Base-by-base conservation (phyloP, 306 rosid species). In the Rubus parviflorus region DNA sequence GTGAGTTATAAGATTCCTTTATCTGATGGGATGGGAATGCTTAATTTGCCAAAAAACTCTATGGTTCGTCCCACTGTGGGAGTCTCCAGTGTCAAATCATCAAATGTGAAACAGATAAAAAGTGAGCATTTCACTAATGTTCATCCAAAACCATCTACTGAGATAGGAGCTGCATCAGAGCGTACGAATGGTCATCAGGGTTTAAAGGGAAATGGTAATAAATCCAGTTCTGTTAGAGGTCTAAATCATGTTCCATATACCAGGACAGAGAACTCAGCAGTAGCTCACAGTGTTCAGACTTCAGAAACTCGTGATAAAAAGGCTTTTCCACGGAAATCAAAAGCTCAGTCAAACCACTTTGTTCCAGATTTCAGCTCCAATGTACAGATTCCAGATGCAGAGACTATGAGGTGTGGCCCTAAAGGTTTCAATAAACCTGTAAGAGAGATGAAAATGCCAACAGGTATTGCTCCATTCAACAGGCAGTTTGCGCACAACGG, bases 31-130 rank as follows among this genome's bases (percentile, higher is more conserved):
- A 86, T 75, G 78, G 93, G 92, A 81, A 80, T 88, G 67, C 85
- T 90, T 13, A 81, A 72, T 85, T 68, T 76, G 48, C 75, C 90
- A n/a, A 77, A 72, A 61, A 94, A 79, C 75, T 80, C 68, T 83
- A 74, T 94, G 97, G 91, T 90, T 41, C 93, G 90, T 83, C 75
- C 97, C n/a, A 14, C 87, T 48, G 82, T 85, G 70, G 38, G 87
- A 75, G 72, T 89, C 56, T 75, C 88, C 47, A 77, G 76, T 77
- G 84, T 85, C 70, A 87, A 87, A 80, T 70, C 97, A 19, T 82
- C 90, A 56, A 82, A 86, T 65, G 96, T 88, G 83, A 88, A 81
- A 68, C 90, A 86, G 78, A 77, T 89, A 60, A 90, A 81, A 75
- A 87, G 86, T 75, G 93, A 92, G 70, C 77, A 78, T 77, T 82